Evolutionary conservation across 305 asterid genomes (phyloP).

Genomic region (Solanum chacoense): DNA sequence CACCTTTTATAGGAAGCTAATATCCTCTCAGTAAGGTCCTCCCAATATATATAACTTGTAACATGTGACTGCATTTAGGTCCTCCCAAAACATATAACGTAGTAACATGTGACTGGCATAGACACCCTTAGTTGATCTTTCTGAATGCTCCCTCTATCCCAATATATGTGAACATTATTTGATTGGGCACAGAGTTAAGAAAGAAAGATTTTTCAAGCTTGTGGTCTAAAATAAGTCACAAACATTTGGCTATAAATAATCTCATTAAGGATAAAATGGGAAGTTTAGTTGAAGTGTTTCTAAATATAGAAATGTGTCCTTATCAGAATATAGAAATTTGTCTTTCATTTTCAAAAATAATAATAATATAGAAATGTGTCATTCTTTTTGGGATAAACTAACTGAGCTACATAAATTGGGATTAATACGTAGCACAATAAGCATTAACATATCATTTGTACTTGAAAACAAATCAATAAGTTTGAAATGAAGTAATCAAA

Average conservation of each 20-base stretch:
- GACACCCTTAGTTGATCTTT: neutral
- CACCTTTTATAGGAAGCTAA: neutral
- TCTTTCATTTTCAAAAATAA: neutral
- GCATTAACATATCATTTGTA: neutral
- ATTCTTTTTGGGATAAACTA: neutral
- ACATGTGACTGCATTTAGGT: neutral
- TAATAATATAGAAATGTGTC: neutral
- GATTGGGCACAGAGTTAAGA: neutral
- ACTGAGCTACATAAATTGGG: neutral
- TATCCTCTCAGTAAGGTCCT: neutral
- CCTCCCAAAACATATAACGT: neutral
- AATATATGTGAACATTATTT: neutral
- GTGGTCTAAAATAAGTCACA: neutral
- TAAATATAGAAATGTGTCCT: neutral
- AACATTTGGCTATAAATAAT: neutral
- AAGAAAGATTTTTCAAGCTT: neutral
- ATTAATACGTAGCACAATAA: neutral
- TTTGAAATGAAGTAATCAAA: neutral
- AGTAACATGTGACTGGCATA: neutral
- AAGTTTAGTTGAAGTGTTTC: neutral
- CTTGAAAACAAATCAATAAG: neutral
- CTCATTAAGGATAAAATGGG: neutral
- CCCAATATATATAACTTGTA: neutral
- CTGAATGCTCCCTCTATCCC: neutral
- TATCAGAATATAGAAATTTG: neutral